A percentile compares a stretch with the other conserved stretches of the same genome.
These are phyloP conservation scores for Choanephora cucurbitarum DNA, from an alignment of 371 early-diverging fungal genomes.

Conservation along the genomic window DNA sequence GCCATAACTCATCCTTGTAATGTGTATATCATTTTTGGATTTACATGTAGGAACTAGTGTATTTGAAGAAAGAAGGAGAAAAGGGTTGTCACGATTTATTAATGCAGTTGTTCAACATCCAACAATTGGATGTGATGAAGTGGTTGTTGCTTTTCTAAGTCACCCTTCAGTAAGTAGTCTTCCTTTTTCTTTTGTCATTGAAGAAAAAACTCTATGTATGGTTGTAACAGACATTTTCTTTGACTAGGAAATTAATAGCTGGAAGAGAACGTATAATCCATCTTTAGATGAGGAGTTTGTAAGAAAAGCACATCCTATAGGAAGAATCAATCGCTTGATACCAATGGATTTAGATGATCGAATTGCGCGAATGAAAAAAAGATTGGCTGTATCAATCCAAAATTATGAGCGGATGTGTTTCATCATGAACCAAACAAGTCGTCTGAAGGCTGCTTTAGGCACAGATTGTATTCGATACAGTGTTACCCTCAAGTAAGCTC, in stretches of 20 bases:
- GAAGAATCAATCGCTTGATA: constrained; percentile 15
- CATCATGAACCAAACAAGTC: constrained; percentile 58
- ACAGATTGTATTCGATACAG: constrained; percentile 56
- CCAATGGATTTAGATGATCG: constrained; percentile 49
- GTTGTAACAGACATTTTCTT: not conserved
- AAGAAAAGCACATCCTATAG: constrained; percentile 19
- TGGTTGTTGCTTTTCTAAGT: constrained; percentile 65
- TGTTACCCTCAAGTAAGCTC: constrained; percentile 48
- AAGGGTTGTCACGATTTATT: constrained; percentile 72
- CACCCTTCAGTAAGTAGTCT: constrained; percentile 57
- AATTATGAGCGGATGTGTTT: constrained; percentile 61
- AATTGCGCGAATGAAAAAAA: constrained; percentile 27
- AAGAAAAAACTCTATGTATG: not conserved
- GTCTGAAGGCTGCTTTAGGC: constrained; percentile 56
- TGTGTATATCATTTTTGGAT: not conserved
- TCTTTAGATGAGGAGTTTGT: constrained; percentile 56
- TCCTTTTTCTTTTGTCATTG: not conserved
- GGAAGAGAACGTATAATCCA: constrained; percentile 45
- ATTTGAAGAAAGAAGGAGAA: constrained; percentile 74
- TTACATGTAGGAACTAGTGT: constrained; percentile 51
- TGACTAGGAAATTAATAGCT: constrained; percentile 36
- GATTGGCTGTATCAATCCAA: constrained; percentile 38
- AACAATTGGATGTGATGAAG: constrained; percentile 63
- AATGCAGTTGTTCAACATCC: constrained; percentile 81
- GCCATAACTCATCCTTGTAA: not conserved